Percentiles rank a stretch among this genome's conserved stretches.
phyloP scores from a whole-genome alignment of 176 grass and related monocot genomes.

The Hyparrhenia diplandra region DNA sequence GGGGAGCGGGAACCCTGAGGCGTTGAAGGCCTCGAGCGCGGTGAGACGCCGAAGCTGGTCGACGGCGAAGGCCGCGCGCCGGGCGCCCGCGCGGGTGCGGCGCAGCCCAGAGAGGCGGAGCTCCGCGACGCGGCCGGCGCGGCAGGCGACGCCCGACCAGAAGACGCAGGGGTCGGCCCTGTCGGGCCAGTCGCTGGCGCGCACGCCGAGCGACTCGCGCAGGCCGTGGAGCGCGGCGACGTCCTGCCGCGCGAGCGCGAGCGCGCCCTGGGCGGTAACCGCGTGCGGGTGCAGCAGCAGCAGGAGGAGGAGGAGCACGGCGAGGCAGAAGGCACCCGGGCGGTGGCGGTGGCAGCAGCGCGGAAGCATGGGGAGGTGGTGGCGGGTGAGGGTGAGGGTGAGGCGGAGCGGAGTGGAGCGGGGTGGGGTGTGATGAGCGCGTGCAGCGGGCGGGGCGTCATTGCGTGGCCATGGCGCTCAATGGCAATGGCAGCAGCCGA shows the following conservation, averaged over 20 bases:
- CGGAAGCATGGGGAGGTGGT: conserved; percentile 40
- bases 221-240: conserved; percentile 41
- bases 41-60: conserved; percentile 54
- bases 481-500: not conserved
- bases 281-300: not conserved
- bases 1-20: conserved; percentile 73
- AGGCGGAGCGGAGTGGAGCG: not conserved
- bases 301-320: conserved; percentile 10
- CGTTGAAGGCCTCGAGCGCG: conserved; percentile 53
- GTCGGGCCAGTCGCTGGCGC: conserved; percentile 58
- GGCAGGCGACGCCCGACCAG: conserved; percentile 72
- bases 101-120: conserved; percentile 56
- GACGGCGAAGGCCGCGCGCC: conserved; percentile 44
- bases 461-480: conserved; percentile 24
- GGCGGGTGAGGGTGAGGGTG: not conserved
- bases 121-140: conserved; percentile 50
- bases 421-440: conserved; percentile 30
- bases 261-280: not conserved
- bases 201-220: conserved; percentile 67
- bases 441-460: conserved; percentile 17
- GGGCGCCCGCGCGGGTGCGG: conserved; percentile 44
- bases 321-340: conserved; percentile 1
- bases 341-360: conserved; percentile 4
- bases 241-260: conserved; percentile 31
- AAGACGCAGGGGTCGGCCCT: conserved; percentile 49